A percentile compares a stretch with the other conserved stretches of the same genome.
phyloP scores from a whole-genome alignment of 257 asterid species.

The Jacaranda copaia region DNA sequence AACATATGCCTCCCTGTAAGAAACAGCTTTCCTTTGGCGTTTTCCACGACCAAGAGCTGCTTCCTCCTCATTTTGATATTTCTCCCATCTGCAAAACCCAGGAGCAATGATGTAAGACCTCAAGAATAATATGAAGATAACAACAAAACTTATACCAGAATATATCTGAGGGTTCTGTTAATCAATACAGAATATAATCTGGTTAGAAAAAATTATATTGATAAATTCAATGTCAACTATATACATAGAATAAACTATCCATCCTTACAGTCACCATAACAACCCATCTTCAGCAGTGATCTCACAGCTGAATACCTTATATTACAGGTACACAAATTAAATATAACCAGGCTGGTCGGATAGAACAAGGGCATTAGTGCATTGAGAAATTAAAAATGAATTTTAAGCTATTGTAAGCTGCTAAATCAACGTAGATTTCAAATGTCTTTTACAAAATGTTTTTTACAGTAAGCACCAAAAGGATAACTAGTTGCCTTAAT shows the following conservation, averaged over 20 bases:
- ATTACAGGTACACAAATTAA: not conserved
- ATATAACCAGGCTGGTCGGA: not conserved
- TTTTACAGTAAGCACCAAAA: not conserved
- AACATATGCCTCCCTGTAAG: conserved; percentile 89
- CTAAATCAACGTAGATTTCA: not conserved
- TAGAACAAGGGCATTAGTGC: not conserved
- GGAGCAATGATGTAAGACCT: not conserved
- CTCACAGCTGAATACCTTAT: not conserved
- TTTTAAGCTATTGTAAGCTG: not conserved
- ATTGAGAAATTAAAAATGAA: not conserved
- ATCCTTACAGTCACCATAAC: not conserved
- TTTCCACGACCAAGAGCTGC: conserved; percentile 99
- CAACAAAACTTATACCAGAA: not conserved
- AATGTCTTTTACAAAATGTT: not conserved
- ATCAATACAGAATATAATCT: too few relatives aligned
- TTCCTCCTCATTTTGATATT: conserved; percentile 86
- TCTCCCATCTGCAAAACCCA: conserved; percentile 82
- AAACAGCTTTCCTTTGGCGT: conserved; percentile 91
- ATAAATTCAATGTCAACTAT: too few relatives aligned
- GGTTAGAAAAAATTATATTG: too few relatives aligned
- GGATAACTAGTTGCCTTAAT: not conserved
- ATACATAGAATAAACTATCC: not conserved
- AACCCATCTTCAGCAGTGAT: not conserved
- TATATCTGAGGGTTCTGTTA: too few relatives aligned
- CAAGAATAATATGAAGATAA: too few relatives aligned